These are phyloP conservation scores for Strobilomyces dryophilus DNA, from an alignment of 768 basidiomycete genomes.

Conservation along the genomic window DNA sequence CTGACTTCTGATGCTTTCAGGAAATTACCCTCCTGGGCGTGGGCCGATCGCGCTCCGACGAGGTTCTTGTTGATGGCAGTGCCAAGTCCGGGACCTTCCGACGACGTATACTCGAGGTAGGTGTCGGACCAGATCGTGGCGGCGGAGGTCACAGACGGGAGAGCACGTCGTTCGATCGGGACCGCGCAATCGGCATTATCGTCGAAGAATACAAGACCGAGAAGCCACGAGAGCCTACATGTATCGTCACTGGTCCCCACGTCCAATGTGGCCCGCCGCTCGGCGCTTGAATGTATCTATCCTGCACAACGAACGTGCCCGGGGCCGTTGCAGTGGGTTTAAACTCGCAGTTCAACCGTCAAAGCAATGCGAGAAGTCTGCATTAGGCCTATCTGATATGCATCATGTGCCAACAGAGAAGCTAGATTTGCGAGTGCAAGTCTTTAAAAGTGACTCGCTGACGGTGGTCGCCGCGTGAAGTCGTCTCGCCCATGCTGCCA, in stretches of 20 bases:
- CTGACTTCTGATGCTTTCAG: no score
- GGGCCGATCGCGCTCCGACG: constrained; percentile 34
- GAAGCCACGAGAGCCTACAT: neutral
- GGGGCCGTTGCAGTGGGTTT: no score
- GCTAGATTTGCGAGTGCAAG: no score
- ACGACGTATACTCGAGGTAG: neutral
- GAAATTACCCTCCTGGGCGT: constrained; percentile 25
- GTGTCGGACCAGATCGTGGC: neutral
- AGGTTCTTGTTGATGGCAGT: constrained; percentile 57
- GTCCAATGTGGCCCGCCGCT: constrained; percentile 27
- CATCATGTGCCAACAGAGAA: no score
- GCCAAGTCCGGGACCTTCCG: constrained; percentile 53
- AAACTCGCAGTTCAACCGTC: no score
- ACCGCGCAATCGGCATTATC: neutral
- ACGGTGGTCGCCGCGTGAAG: no score
- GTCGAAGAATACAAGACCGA: neutral
- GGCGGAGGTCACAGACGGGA: neutral
- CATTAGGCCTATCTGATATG: no score
- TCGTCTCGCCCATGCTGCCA: no score
- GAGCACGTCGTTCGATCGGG: neutral
- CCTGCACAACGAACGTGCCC: constrained; percentile 47
- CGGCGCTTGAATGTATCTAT: constrained; percentile 47
- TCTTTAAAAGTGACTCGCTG: no score
- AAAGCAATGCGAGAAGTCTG: no score
- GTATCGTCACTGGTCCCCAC: neutral